phyloP scores from a whole-genome alignment of 1,284 basidiomycete genomes.

The Flammula alnicola region DNA sequence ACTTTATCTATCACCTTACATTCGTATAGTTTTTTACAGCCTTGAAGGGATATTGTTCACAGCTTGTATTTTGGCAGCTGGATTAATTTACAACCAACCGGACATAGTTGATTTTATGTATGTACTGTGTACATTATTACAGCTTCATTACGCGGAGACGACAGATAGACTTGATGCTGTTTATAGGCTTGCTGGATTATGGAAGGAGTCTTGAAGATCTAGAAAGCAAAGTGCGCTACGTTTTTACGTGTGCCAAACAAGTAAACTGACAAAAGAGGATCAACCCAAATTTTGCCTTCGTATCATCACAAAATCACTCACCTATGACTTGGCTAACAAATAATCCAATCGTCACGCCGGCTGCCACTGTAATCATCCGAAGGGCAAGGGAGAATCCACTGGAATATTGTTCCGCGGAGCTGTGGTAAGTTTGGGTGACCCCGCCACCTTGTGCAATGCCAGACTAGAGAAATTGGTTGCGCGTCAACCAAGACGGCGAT shows the following conservation, averaged over 20 bases:
- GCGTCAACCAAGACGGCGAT: constrained; percentile 3
- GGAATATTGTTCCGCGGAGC: constrained; percentile 69
- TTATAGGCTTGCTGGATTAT: not conserved
- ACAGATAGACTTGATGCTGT: too few relatives aligned
- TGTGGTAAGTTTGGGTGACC: constrained; percentile 70
- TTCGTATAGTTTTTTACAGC: constrained; percentile 23
- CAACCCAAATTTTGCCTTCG: not conserved
- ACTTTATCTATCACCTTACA: constrained; percentile 26
- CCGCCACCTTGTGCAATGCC: constrained; percentile 87
- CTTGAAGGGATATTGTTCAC: constrained; percentile 8
- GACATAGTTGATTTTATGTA: constrained; percentile 19
- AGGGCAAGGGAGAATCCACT: constrained; percentile 70
- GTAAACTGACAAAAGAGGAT: constrained; percentile 54
- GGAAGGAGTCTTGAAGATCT: constrained; percentile 19
- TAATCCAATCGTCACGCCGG: constrained; percentile 84
- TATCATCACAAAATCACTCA: constrained; percentile 23
- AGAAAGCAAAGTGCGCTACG: constrained; percentile 79
- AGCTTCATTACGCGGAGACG: not conserved
- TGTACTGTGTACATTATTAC: constrained; percentile 16
- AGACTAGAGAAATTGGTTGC: constrained; percentile 49
- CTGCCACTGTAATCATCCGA: constrained; percentile 86
- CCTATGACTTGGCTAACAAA: constrained; percentile 78
- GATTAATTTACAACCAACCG: constrained; percentile 15
- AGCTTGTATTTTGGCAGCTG: constrained; percentile 13
- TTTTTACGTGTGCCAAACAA: constrained; percentile 76